A percentile compares a stretch with the other conserved stretches of the same genome.
Conservation (phyloP, 2,329 filamentous ascomycete species). For the Lanzia echinophila region DNA sequence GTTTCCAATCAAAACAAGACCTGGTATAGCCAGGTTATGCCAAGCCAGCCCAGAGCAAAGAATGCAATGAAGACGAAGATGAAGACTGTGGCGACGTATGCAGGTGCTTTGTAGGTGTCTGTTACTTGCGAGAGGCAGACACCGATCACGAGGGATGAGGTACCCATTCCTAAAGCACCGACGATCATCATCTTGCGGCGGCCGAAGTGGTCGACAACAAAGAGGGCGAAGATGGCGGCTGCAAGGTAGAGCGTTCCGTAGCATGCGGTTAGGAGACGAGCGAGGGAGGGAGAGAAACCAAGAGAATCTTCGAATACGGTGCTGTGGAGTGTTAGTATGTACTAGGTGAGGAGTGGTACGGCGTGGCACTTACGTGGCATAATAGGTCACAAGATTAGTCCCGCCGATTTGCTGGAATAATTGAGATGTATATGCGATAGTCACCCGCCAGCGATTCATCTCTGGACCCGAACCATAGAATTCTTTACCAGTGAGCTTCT, state of each 20-base stretch:
- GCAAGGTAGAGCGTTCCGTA: constrained; percentile 47
- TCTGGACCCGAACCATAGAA: constrained; percentile 32
- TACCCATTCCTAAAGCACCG: constrained; percentile 47
- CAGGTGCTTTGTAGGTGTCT: constrained; percentile 33
- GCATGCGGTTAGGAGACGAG: constrained; percentile 27
- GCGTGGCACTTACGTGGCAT: constrained; percentile 43
- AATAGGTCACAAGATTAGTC: constrained; percentile 40
- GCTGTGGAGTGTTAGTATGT: not conserved
- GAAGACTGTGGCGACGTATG: constrained; percentile 26
- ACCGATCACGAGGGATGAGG: constrained; percentile 53
- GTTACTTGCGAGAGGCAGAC: constrained; percentile 41
- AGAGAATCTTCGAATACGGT: constrained; percentile 56
- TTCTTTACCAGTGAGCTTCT: constrained; percentile 19
- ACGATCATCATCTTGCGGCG: constrained; percentile 43
- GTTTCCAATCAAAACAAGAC: constrained; percentile 38
- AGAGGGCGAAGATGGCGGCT: constrained; percentile 57
- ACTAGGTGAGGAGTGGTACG: not conserved
- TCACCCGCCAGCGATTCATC: constrained; percentile 47
- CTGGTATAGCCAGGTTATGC: constrained; percentile 48
- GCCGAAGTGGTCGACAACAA: constrained; percentile 47
- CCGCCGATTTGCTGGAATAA: constrained; percentile 45
- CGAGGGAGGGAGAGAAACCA: constrained; percentile 47
- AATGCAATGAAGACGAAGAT: constrained; percentile 48
- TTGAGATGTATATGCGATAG: constrained; percentile 43
- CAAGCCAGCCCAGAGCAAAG: constrained; percentile 46